These are phyloP conservation scores for Cercospora sp. DNA, from an alignment of 2,329 filamentous ascomycete genomes.

Conservation along the genomic window DNA sequence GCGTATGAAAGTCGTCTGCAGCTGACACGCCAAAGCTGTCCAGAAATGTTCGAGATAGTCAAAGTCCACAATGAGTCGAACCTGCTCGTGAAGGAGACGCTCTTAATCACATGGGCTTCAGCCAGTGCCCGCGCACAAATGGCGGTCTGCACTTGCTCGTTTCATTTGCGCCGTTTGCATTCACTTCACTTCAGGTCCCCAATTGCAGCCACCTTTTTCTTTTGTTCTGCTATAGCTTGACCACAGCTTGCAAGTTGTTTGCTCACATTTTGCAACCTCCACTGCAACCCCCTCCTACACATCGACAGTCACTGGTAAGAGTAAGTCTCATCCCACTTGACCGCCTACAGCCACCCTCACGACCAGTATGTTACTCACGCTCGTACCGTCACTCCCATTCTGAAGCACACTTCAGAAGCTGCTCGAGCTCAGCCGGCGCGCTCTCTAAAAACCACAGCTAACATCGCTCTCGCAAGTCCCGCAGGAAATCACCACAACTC, in stretches of 20 bases:
- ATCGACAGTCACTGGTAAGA: background rate
- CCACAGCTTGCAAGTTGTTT: background rate
- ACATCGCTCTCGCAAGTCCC: background rate
- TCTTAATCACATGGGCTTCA: background rate
- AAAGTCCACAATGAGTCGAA: background rate
- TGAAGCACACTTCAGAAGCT: background rate
- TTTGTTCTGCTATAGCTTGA: background rate
- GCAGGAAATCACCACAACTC: background rate
- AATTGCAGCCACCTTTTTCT: background rate
- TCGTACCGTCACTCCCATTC: background rate
- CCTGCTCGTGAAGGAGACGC: background rate
- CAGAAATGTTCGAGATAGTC: background rate
- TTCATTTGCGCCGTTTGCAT: constrained; percentile 12
- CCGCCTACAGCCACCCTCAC: background rate
- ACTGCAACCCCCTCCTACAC: background rate
- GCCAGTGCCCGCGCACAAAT: background rate
- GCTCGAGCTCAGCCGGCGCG: background rate
- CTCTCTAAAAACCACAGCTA: background rate
- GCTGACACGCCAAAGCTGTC: constrained; percentile 13
- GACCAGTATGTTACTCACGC: background rate
- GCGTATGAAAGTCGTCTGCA: background rate
- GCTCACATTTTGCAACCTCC: background rate
- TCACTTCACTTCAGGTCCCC: constrained; percentile 2
- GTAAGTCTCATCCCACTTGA: background rate
- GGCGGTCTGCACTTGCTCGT: background rate